These are phyloP conservation scores for Xanthoconium separans DNA, from an alignment of 1,284 basidiomycete species.

Conservation along the genomic window DNA sequence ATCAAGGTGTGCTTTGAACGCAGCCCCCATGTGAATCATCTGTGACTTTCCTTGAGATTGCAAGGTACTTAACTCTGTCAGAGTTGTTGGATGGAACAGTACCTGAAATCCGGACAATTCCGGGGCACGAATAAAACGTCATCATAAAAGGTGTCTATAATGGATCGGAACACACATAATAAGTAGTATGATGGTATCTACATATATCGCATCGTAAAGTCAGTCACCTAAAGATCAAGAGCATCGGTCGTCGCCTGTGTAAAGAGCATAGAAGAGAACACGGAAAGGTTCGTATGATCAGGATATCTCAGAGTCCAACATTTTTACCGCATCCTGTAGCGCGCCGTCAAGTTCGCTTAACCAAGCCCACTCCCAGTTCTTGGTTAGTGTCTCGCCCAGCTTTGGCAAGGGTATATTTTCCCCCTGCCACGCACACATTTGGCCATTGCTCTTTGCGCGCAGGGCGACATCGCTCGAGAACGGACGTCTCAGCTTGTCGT, in stretches of 20 bases:
- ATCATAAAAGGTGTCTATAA: no score
- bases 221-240: no score
- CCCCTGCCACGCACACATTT: conserved; percentile 18
- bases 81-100: no score
- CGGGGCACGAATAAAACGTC: no score
- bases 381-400: conserved; percentile 18
- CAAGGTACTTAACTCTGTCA: no score
- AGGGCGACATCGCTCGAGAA: conserved; percentile 34
- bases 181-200: no score
- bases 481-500: conserved; percentile 44
- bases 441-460: conserved; percentile 14
- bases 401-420: conserved; percentile 11
- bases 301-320: conserved; percentile 9
- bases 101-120: no score
- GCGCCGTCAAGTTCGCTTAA: conserved; percentile 25
- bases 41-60: no score
- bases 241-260: background rate
- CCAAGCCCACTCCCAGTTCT: conserved; percentile 33
- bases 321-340: conserved; percentile 19
- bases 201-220: no score
- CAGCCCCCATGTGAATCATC: no score
- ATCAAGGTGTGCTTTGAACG: no score
- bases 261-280: background rate
- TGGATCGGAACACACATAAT: no score
- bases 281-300: background rate